phyloP scores from a whole-genome alignment of 1,284 basidiomycete species.

The Pseudozyma pruni region DNA sequence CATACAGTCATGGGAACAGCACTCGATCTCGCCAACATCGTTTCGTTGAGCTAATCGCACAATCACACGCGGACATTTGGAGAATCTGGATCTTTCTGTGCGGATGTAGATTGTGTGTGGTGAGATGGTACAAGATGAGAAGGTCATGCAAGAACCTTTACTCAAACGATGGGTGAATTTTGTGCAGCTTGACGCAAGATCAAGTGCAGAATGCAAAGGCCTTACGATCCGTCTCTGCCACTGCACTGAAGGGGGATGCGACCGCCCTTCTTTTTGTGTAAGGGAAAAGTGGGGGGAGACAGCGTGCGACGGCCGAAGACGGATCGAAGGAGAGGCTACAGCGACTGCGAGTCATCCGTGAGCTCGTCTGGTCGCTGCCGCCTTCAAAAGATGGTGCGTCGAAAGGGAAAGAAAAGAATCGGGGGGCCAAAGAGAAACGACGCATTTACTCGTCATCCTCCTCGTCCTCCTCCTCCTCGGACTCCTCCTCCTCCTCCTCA shows the following conservation, averaged over 20 bases:
- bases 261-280: conserved; percentile 7
- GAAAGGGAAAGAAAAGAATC: neutral
- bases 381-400: neutral
- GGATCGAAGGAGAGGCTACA: neutral
- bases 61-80: no score
- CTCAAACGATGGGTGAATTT: no score
- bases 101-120: neutral
- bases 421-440: neutral
- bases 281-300: neutral
- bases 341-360: neutral
- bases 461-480: conserved; percentile 77
- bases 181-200: no score
- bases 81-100: no score
- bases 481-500: conserved; percentile 87
- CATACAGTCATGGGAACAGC: no score
- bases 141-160: neutral
- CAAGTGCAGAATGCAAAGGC: neutral
- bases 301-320: neutral
- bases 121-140: neutral
- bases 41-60: no score
- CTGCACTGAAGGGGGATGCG: conserved; percentile 1
- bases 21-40: no score
- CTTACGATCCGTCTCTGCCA: neutral
- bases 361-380: neutral
- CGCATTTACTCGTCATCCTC: conserved; percentile 60